Evolutionary conservation across 176 grass and related monocot species (phyloP), one percentile per base, ranked within the genome.

Genomic region (Carex kokanica): DNA sequence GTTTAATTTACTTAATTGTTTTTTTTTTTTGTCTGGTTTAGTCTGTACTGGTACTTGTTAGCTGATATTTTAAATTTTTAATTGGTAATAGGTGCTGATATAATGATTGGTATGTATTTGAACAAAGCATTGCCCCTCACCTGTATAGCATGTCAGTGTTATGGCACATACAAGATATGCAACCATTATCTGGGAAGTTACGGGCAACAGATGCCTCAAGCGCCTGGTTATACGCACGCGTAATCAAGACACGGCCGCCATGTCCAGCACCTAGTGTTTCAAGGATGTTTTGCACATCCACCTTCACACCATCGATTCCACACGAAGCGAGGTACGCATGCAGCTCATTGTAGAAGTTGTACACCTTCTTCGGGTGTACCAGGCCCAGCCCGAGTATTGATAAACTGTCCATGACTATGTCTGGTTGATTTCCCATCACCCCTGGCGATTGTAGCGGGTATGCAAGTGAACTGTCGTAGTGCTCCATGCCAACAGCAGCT

Each of bases 81-180:
- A 38, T 24, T 74, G 43, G 1, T 74, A 74, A 70, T 41, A 7
- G 20, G 2, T 61, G n/a, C 59, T 61, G 59, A 24, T 61, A 24
- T 61, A 21, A 3, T 61, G 1, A 61, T 24, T 61, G 59, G 59
- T 23, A 61, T 61, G 59, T 3, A 61, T 61, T 1, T 38, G 11
- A 40, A 61, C 62, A 11, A 89, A 51, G 24, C 2, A 21, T 2
- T 24, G 59, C 20, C 20, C 20, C 20, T 29, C 78, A 75, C 88
- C 88, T 91, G 62, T 97, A 97, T 29, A 97, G 86, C 81, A 40
- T 88, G 74, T 97, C 94, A 4, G 91, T 91, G 86, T 93, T 93
- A 78, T 97, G 94, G 72, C 86, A 94, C 94, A 97, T 97, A 85
- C 92, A 92, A 1, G 94, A 90, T 88, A 97, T 87, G 83, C 92